Percentiles rank a stretch among this genome's conserved stretches.
Conservation (phyloP, 148 eudicot genomes). For the Camellia granthamiana region DNA sequence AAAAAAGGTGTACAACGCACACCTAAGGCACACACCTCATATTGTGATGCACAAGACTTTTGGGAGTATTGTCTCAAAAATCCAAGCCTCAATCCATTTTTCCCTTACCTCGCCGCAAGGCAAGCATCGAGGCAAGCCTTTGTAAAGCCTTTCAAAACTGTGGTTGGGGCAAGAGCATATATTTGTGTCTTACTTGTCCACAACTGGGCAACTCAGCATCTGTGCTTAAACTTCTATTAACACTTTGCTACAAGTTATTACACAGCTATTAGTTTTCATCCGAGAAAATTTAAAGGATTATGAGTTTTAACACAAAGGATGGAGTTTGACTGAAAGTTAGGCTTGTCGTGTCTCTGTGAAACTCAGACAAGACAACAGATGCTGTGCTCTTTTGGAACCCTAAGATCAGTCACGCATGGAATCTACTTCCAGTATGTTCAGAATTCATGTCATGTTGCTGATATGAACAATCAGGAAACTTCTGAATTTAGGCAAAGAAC, state of each 20-base stretch:
- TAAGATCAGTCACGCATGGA: background rate
- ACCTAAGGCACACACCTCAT: no score
- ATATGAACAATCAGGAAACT: no score
- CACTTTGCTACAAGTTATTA: background rate
- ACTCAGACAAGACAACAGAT: background rate
- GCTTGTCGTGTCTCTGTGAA: background rate
- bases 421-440: background rate
- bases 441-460: background rate
- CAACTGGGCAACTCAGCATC: background rate
- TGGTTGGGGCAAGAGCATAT: no score
- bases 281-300: background rate
- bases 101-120: no score
- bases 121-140: no score
- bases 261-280: background rate
- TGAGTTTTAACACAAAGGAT: background rate
- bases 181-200: background rate
- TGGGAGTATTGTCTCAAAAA: no score
- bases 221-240: background rate
- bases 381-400: background rate
- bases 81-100: no score
- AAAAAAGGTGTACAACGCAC: no score
- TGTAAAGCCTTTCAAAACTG: no score
- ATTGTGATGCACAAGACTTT: no score
- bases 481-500: no score
- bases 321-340: background rate